phyloP scores from a whole-genome alignment of 2,329 filamentous ascomycete species.

The Ceratocystis colombiana region DNA sequence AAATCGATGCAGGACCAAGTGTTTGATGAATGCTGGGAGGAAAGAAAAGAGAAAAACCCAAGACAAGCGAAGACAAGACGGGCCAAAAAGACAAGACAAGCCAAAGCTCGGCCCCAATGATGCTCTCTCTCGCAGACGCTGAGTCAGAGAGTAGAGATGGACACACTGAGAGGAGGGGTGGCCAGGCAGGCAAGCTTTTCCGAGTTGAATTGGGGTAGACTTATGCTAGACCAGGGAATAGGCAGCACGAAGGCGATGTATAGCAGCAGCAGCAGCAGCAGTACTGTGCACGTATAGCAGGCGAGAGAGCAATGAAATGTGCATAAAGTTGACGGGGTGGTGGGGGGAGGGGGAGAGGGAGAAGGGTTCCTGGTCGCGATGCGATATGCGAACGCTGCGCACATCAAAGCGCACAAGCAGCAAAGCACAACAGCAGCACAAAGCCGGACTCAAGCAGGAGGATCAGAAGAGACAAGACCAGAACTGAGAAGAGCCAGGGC shows the following conservation, averaged over 20 bases:
- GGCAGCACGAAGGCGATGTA: background rate
- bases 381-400: background rate
- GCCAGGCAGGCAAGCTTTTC: background rate
- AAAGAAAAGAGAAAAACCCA: background rate
- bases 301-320: background rate
- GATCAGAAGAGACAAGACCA: conserved; percentile 8
- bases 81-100: background rate
- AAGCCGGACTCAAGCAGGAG: background rate
- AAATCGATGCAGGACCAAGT: no score
- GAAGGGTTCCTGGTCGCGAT: background rate
- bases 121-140: background rate
- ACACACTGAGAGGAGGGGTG: background rate
- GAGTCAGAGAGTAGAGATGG: conserved; percentile 12
- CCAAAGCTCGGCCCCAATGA: conserved; percentile 11
- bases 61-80: background rate
- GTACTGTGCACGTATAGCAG: no score
- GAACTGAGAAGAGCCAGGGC: background rate
- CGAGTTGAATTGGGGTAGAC: background rate
- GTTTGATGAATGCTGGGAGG: no score
- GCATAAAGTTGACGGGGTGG: background rate
- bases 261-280: no score
- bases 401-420: background rate
- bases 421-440: conserved; percentile 7
- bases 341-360: no score
- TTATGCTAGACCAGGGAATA: background rate